phyloP scores from a whole-genome alignment of 2,329 filamentous ascomycete genomes.

The Davidsoniella neocaledoniae region DNA sequence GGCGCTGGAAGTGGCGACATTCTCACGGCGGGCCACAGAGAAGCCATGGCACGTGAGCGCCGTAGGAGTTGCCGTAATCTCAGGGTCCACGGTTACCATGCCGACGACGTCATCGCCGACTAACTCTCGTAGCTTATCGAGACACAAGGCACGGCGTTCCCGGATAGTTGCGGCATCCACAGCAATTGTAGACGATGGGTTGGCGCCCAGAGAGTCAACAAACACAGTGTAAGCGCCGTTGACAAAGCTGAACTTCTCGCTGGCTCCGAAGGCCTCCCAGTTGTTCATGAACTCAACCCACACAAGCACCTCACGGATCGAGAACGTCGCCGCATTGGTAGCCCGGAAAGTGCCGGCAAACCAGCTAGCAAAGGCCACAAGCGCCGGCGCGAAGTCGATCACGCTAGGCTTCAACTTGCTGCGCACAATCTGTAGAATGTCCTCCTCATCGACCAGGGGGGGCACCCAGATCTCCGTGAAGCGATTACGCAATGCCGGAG shows the following conservation, averaged over 20 bases:
- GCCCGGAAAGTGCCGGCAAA: constrained; percentile 64
- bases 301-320: constrained; percentile 77
- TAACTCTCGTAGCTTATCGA: constrained; percentile 53
- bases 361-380: constrained; percentile 84
- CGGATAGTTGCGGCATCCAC: constrained; percentile 53
- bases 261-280: constrained; percentile 22
- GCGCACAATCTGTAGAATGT: constrained; percentile 72
- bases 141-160: constrained; percentile 53
- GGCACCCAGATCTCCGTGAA: constrained; percentile 99
- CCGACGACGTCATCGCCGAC: constrained; percentile 43
- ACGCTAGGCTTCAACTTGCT: constrained; percentile 49
- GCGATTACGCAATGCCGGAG: constrained; percentile 82
- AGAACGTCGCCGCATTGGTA: constrained; percentile 33
- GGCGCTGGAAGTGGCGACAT: constrained; percentile 17
- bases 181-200: constrained; percentile 74
- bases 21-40: constrained; percentile 37
- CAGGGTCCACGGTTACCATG: constrained; percentile 48
- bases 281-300: constrained; percentile 90
- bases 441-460: constrained; percentile 64
- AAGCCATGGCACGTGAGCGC: constrained; percentile 59
- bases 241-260: constrained; percentile 34
- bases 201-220: constrained; percentile 86
- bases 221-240: constrained; percentile 93
- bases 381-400: constrained; percentile 42
- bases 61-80: constrained; percentile 36